Evolutionary conservation across 495 filamentous ascomycete genomes (phyloP), one percentile per base, ranked within the genome.

Genomic region (Aspergillus panamensis): DNA sequence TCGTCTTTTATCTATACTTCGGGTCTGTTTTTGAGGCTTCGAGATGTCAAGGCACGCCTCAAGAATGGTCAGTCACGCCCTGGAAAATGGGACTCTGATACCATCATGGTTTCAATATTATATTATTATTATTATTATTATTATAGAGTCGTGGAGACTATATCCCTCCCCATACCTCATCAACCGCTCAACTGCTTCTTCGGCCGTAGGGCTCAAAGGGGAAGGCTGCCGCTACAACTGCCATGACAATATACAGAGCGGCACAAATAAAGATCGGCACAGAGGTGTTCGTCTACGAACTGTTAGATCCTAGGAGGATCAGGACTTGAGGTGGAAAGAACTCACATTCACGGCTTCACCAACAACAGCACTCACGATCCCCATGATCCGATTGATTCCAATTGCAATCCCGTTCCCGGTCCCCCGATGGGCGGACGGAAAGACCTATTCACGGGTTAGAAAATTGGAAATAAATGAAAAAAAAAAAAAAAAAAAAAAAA

Each of bases 151-250:
- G n/a, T n/a, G n/a, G n/a, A n/a, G n/a, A n/a, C n/a, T n/a, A n/a
- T n/a, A n/a, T n/a, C n/a, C n/a, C n/a, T n/a, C n/a, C n/a, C n/a
- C n/a, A n/a, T n/a, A n/a, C n/a, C n/a, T n/a, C n/a, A n/a, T n/a
- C n/a, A n/a, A n/a, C n/a, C n/a, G n/a, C n/a, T 44, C 16, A 89
- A 37, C 85, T 86, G 67, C 85, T 88, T 60, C 87, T 72, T 53
- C 78, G 73, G 3, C 87, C 87, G 62, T 82, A 85, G 4, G 87
- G 86, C 73, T 91, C 87, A 59, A 89, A 89, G 8, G 87, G 87
- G 51, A 91, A 84, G n/a, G 72, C 54, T 0, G 70, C 77, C 1
- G 84, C 78, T 14, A 87, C 72, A 10, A 72, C 58, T 0, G 85
- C 86, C 85, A 89, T 87, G 3, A 80, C 79, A 16, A 83, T 75